Conservation (phyloP, 2,329 filamentous ascomycete genomes). For the Thermothelomyces thermophilus region DNA sequence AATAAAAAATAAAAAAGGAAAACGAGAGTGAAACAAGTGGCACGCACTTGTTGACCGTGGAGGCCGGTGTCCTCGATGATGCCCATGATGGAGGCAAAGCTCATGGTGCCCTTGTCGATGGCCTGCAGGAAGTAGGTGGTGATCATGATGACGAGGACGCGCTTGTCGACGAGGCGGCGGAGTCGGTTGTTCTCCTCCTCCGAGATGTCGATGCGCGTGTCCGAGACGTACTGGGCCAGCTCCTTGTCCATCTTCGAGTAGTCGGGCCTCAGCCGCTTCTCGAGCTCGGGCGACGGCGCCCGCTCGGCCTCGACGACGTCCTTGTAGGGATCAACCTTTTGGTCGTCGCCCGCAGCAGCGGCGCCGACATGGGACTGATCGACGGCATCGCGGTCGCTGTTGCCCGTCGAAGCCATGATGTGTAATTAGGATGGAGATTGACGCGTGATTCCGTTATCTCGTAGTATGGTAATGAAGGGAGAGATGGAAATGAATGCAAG, state of each 20-base stretch:
- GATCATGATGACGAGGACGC: conserved; percentile 65
- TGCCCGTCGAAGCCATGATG: background rate
- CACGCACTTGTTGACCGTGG: conserved; percentile 28
- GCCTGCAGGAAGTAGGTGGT: conserved; percentile 66
- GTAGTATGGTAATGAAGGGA: too few relatives aligned
- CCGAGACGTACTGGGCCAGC: conserved; percentile 60
- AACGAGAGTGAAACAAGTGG: background rate
- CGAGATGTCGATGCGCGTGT: conserved; percentile 49
- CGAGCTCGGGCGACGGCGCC: conserved; percentile 27
- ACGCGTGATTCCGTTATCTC: too few relatives aligned
- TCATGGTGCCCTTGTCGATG: conserved; percentile 61
- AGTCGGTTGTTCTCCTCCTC: conserved; percentile 55
- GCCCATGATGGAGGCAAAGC: conserved; percentile 59
- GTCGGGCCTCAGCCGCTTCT: conserved; percentile 48
- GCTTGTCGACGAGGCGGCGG: conserved; percentile 58
- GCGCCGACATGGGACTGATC: background rate
- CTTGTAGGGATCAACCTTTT: conserved; percentile 1
- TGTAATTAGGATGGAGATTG: too few relatives aligned
- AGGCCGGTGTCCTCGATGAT: conserved; percentile 47
- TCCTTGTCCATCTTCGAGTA: conserved; percentile 55
- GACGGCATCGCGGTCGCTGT: background rate
- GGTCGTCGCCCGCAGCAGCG: background rate
- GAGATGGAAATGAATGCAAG: too few relatives aligned
- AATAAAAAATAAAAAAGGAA: too few relatives aligned
- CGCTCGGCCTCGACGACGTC: conserved; percentile 10